Percentiles rank a stretch among this genome's conserved stretches.
Evolutionary conservation across 2,329 filamentous ascomycete species (phyloP).

Genomic region (Trichophyton simii): DNA sequence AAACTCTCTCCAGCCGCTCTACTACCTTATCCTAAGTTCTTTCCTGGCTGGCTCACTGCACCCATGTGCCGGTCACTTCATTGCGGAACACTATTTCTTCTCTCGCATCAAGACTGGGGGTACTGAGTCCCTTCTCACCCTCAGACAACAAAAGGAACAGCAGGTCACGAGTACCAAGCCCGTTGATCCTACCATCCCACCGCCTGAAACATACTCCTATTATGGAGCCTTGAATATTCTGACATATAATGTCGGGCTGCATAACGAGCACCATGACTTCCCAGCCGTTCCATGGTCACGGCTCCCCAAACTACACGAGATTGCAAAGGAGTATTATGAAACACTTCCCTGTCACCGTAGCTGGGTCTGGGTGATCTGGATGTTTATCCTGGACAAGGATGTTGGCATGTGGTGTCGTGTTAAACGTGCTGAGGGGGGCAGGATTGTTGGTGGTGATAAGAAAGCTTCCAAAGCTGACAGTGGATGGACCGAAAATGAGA

Average conservation of each 20-base stretch:
- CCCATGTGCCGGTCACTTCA: constrained; percentile 93
- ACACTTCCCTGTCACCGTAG: constrained; percentile 75
- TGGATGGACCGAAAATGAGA: constrained; percentile 56
- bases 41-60: constrained; percentile 91
- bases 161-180: constrained; percentile 30
- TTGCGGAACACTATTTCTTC: constrained; percentile 88
- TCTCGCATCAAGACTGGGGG: constrained; percentile 26
- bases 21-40: constrained; percentile 76
- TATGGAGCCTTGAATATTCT: constrained; percentile 85
- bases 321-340: constrained; percentile 84
- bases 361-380: constrained; percentile 90
- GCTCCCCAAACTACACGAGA: constrained; percentile 60
- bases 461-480: constrained; percentile 35
- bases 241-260: constrained; percentile 93
- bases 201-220: constrained; percentile 94
- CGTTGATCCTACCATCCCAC: constrained; percentile 35
- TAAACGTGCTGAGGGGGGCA: constrained; percentile 70
- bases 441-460: constrained; percentile 41
- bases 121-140: constrained; percentile 42
- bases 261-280: constrained; percentile 99
- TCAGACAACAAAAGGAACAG: constrained; percentile 19
- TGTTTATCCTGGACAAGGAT: constrained; percentile 81
- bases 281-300: constrained; percentile 91
- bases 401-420: constrained; percentile 87
- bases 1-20: constrained; percentile 50